phyloP scores from a whole-genome alignment of 2,329 filamentous ascomycete genomes.

The Graphiopsis chlorocephala region DNA sequence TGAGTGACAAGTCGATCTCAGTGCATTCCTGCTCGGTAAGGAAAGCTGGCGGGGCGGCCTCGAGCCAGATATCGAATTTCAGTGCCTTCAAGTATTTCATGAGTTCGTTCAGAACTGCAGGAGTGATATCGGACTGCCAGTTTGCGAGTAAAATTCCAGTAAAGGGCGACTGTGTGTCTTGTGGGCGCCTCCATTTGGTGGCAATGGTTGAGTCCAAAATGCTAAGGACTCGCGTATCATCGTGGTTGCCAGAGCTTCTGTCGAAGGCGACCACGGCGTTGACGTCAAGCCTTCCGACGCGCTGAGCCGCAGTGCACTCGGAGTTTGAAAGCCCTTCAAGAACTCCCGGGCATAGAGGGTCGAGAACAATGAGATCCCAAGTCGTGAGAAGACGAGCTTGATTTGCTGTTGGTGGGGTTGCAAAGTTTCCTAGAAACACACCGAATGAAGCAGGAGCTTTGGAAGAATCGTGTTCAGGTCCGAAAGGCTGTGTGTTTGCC shows the following conservation, averaged over 20 bases:
- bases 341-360: constrained; percentile 25
- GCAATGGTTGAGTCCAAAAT: constrained; percentile 18
- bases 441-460: constrained; percentile 25
- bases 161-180: constrained; percentile 36
- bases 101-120: constrained; percentile 32
- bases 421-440: constrained; percentile 30
- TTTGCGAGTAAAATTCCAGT: constrained; percentile 44
- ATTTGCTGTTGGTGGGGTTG: constrained; percentile 20
- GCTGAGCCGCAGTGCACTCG: constrained; percentile 27
- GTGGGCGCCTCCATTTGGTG: constrained; percentile 25
- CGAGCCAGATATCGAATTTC: constrained; percentile 44
- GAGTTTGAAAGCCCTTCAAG: constrained; percentile 21
- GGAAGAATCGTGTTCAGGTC: constrained; percentile 16
- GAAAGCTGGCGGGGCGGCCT: constrained; percentile 41
- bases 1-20: constrained; percentile 34
- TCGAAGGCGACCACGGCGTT: constrained; percentile 6
- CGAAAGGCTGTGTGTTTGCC: constrained; percentile 15
- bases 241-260: constrained; percentile 8
- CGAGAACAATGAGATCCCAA: constrained; percentile 28
- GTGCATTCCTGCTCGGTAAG: constrained; percentile 35
- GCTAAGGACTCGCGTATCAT: constrained; percentile 12
- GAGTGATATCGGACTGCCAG: constrained; percentile 38
- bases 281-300: constrained; percentile 22
- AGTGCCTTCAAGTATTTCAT: constrained; percentile 35
- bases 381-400: constrained; percentile 23